Conservation (phyloP, 176 grass and related monocot genomes). For the Themeda triandra region DNA sequence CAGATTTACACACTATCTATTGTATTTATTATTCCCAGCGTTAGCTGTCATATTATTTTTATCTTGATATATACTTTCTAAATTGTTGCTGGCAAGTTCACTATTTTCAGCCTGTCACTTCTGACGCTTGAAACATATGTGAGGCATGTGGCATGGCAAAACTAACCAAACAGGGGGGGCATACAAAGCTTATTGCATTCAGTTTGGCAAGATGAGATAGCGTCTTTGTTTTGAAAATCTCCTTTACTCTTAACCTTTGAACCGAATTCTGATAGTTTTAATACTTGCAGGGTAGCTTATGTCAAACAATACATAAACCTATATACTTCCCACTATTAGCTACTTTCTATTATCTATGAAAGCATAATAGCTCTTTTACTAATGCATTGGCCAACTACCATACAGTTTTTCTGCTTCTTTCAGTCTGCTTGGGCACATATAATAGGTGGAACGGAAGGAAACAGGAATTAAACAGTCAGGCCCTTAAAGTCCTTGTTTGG, state of each 20-base stretch:
- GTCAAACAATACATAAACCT: not conserved
- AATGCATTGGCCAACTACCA: too few species aligned
- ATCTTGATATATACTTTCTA: not conserved
- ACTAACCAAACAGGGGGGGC: too few species aligned
- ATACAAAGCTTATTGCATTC: not conserved
- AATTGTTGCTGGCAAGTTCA: conserved; percentile 39
- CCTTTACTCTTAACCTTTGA: not conserved
- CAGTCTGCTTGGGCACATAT: too few species aligned
- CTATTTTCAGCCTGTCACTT: conserved; percentile 70
- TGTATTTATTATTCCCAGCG: not conserved
- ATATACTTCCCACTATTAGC: not conserved
- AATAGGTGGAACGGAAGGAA: too few species aligned
- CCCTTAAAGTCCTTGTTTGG: too few species aligned
- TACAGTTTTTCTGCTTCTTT: too few species aligned
- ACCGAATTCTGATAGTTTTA: not conserved
- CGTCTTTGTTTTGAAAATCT: too few species aligned
- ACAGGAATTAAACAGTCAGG: too few species aligned
- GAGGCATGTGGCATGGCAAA: conserved; percentile 59
- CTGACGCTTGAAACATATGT: conserved; percentile 42
- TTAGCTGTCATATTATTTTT: not conserved
- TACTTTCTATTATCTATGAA: not conserved
- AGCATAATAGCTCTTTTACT: not conserved
- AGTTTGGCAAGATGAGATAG: not conserved
- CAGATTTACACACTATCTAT: not conserved
- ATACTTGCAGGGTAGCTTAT: not conserved